Evolutionary conservation across 2,329 filamentous ascomycete genomes (phyloP).

Genomic region (Cadophora gregata): DNA sequence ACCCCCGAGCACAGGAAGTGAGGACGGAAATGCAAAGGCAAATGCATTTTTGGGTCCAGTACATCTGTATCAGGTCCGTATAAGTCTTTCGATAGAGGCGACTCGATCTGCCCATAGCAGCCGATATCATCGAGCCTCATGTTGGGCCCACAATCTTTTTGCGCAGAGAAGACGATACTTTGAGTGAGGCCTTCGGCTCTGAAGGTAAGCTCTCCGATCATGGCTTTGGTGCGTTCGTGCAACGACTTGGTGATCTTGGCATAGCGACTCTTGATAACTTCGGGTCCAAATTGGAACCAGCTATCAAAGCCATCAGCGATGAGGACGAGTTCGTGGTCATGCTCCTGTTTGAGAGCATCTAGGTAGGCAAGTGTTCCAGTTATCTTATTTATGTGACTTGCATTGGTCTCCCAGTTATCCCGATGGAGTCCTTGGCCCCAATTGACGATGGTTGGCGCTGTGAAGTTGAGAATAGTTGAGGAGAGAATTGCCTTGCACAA

Average conservation of each 20-base stretch:
- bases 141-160: not conserved
- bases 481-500: not conserved
- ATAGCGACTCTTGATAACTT: not conserved
- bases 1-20: conserved; percentile 13
- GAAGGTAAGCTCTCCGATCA: conserved; percentile 2
- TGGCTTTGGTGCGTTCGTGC: not conserved
- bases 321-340: conserved; percentile 1
- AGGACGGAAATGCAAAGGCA: not conserved
- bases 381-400: not conserved
- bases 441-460: not conserved
- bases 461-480: not conserved
- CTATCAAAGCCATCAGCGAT: conserved; percentile 5
- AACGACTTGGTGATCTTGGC: not conserved
- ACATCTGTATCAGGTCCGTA: not conserved
- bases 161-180: conserved; percentile 7
- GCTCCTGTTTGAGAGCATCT: not conserved
- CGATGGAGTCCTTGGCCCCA: not conserved
- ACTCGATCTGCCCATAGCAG: conserved; percentile 5
- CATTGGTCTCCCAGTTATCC: not conserved
- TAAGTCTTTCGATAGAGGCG: not conserved
- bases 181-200: not conserved
- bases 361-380: conserved; percentile 2
- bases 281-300: conserved; percentile 11
- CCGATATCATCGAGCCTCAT: not conserved
- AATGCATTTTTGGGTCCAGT: not conserved